Percentiles rank a stretch among this genome's conserved stretches.
phyloP scores from a whole-genome alignment of 2,329 filamentous ascomycete species.

The Colletotrichum sp. region DNA sequence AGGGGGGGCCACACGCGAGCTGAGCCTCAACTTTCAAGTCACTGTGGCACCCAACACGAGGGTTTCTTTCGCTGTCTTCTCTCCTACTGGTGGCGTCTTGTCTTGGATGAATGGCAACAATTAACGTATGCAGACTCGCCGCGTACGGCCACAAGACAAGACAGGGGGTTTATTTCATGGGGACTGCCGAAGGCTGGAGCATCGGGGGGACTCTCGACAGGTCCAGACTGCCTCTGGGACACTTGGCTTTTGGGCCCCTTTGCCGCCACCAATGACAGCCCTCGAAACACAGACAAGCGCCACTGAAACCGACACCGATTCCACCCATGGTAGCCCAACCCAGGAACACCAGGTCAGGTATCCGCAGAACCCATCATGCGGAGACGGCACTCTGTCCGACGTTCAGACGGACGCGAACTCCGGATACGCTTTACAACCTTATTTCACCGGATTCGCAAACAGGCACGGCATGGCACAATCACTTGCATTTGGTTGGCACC shows the following conservation, averaged over 20 bases:
- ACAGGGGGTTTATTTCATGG: conserved; percentile 6
- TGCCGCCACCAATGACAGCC: not conserved
- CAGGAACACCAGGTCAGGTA: not conserved
- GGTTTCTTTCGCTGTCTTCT: not conserved
- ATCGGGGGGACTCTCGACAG: not conserved
- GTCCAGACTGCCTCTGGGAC: conserved; percentile 7
- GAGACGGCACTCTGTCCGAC: not conserved
- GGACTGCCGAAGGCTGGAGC: conserved; percentile 3
- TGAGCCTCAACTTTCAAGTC: not conserved
- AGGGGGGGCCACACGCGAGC: not conserved
- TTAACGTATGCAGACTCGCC: not conserved
- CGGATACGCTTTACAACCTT: not conserved
- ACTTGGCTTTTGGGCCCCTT: conserved; percentile 16
- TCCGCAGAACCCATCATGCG: not conserved
- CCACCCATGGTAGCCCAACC: not conserved
- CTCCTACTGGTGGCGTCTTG: not conserved
- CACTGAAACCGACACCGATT: conserved; percentile 5
- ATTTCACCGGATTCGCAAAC: not conserved
- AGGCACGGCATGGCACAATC: not conserved
- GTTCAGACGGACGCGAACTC: conserved; percentile 9
- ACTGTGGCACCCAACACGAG: not conserved
- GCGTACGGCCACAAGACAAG: not conserved
- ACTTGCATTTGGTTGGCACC: not conserved
- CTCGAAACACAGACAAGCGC: not conserved
- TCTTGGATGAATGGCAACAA: not conserved